Evolutionary conservation across 305 asterid species (phyloP).

Genomic region (Plantago coronopus): DNA sequence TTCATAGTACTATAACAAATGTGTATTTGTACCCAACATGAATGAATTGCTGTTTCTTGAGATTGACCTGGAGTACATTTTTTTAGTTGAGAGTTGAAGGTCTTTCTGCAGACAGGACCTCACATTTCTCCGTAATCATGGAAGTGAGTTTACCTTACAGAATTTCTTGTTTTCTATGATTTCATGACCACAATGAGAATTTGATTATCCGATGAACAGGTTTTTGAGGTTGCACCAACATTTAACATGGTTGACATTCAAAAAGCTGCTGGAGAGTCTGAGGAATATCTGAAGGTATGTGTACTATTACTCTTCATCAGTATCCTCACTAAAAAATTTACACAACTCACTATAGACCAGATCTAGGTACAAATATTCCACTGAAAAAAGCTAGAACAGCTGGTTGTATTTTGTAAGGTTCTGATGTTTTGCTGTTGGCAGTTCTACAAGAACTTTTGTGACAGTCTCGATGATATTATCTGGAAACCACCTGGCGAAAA

Average conservation of each 20-base stretch:
- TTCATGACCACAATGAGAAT: slow-evolving; percentile 11
- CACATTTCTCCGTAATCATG: slow-evolving; percentile 82
- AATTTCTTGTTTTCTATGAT: slow-evolving; percentile 1
- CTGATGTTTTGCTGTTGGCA: slow-evolving; percentile 29
- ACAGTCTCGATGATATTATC: slow-evolving; percentile 83
- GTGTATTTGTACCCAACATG: too few species aligned
- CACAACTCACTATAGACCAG: too few species aligned
- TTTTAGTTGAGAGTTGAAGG: slow-evolving; percentile 96
- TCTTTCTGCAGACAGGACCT: slow-evolving; percentile 62
- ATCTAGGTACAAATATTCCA: too few species aligned
- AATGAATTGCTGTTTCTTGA: neutral
- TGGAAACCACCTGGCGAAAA: slow-evolving; percentile 79
- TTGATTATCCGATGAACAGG: slow-evolving; percentile 35
- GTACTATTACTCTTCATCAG: slow-evolving; percentile 11
- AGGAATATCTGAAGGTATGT: slow-evolving; percentile 72
- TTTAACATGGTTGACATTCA: slow-evolving; percentile 94
- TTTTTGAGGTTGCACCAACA: slow-evolving; percentile 80
- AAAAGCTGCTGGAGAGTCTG: slow-evolving; percentile 84
- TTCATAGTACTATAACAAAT: neutral
- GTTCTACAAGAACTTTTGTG: slow-evolving; percentile 89
- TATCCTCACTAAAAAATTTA: neutral
- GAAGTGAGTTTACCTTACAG: slow-evolving; percentile 47
- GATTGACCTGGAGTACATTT: slow-evolving; percentile 16
- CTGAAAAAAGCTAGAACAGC: neutral
- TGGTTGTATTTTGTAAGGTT: neutral